Percentiles rank a stretch among this genome's conserved stretches.
Evolutionary conservation across 257 asterid genomes (phyloP).

Genomic region (Ajuga chamaepitys): DNA sequence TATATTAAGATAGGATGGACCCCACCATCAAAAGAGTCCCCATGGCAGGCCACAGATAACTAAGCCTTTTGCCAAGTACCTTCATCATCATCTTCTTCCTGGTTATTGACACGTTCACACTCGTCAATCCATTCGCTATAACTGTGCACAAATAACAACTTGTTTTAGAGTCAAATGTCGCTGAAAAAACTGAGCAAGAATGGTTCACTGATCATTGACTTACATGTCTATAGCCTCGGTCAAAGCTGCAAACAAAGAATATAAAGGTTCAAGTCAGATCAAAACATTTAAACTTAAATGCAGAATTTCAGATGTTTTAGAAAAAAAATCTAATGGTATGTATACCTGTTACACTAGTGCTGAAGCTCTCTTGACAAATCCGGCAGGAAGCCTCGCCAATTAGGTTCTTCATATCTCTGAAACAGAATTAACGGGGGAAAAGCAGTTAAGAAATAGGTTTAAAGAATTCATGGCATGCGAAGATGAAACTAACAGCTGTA

Average conservation of each 20-base stretch:
- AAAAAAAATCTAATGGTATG: background rate
- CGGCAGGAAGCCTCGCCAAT: slow-evolving; percentile 72
- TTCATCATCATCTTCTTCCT: background rate
- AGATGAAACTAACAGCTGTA: background rate
- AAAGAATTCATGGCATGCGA: background rate
- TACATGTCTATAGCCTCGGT: slow-evolving; percentile 78
- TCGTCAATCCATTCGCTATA: slow-evolving; percentile 98
- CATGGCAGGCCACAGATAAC: no score
- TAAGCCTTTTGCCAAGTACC: background rate
- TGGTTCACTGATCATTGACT: slow-evolving; percentile 20
- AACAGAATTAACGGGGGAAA: slow-evolving; percentile 11
- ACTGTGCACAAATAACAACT: slow-evolving; percentile 23
- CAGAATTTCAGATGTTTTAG: background rate
- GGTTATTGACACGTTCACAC: slow-evolving; percentile 77
- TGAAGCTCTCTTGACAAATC: slow-evolving; percentile 91
- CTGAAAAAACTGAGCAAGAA: background rate
- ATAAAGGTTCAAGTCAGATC: background rate
- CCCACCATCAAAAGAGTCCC: background rate
- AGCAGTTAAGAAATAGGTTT: background rate
- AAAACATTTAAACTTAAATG: background rate
- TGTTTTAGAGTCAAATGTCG: background rate
- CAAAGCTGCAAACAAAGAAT: slow-evolving; percentile 40
- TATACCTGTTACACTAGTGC: slow-evolving; percentile 64
- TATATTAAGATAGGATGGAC: background rate
- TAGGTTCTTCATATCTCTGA: slow-evolving; percentile 83